Conservation (phyloP, 192 early-diverging fungal genomes). For the Backusella tarrabulga region DNA sequence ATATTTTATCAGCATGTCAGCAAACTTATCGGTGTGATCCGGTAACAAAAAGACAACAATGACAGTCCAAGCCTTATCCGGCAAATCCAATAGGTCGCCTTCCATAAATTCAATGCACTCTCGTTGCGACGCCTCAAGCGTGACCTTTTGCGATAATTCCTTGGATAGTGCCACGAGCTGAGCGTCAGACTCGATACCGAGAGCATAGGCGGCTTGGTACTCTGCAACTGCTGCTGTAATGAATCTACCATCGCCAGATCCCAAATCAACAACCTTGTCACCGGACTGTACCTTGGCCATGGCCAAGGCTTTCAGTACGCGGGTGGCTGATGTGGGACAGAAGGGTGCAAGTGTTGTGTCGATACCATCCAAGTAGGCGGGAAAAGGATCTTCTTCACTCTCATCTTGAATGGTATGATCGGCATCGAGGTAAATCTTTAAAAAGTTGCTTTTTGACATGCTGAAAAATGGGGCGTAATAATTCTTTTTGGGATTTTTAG, state of each 20-base stretch:
- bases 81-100: conserved; percentile 40
- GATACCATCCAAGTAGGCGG: conserved; percentile 51
- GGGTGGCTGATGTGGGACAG: conserved; percentile 52
- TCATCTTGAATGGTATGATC: conserved; percentile 21
- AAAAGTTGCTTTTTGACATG: conserved; percentile 10
- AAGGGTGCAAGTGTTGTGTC: conserved; percentile 56
- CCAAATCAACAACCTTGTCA: conserved; percentile 55
- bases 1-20: conserved; percentile 42
- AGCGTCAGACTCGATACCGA: conserved; percentile 55
- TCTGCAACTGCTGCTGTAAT: conserved; percentile 47
- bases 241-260: conserved; percentile 60
- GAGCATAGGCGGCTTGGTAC: conserved; percentile 39
- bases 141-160: conserved; percentile 29
- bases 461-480: background rate
- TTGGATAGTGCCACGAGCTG: conserved; percentile 43
- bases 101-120: conserved; percentile 35
- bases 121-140: conserved; percentile 11
- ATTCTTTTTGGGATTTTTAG: background rate
- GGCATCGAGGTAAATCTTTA: conserved; percentile 14
- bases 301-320: conserved; percentile 45
- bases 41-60: conserved; percentile 52
- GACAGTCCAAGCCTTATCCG: conserved; percentile 42
- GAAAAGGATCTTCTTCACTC: conserved; percentile 37
- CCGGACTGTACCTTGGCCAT: conserved; percentile 39
- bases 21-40: conserved; percentile 44